phyloP scores from a whole-genome alignment of 73 alveolate species.

The Paramecium pentaurelia region DNA sequence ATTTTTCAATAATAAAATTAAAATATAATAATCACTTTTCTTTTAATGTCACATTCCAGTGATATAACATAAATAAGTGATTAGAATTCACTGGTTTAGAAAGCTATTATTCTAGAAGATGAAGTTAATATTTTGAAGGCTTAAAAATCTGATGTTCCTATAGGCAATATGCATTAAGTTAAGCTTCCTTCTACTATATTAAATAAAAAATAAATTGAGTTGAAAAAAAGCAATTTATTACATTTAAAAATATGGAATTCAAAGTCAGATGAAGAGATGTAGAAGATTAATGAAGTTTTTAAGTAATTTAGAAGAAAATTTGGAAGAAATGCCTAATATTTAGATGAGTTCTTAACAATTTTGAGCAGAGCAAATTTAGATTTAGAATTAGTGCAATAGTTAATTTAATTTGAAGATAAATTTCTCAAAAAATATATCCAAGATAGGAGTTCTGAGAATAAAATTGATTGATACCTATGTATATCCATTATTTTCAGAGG shows the following conservation, averaged over 20 bases:
- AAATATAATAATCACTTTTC: not conserved
- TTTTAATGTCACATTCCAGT: not conserved
- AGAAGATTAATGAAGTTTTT: not conserved
- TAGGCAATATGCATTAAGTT: not conserved
- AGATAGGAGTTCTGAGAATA: not conserved
- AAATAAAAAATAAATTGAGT: not conserved
- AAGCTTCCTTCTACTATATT: not conserved
- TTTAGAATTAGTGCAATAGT: not conserved
- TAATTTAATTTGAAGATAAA: not conserved
- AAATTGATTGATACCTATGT: not conserved
- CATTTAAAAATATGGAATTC: not conserved
- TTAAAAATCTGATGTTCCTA: not conserved
- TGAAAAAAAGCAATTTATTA: not conserved
- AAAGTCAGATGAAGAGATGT: not conserved
- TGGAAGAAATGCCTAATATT: slow-evolving; percentile 7
- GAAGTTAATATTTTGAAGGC: not conserved
- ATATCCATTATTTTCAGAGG: not conserved
- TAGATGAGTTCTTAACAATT: not conserved
- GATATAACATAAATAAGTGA: slow-evolving; percentile 22
- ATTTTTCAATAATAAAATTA: not conserved
- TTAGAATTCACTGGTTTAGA: not conserved
- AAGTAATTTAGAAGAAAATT: not conserved
- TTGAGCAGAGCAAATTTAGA: not conserved
- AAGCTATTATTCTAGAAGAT: not conserved
- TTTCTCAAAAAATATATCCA: slow-evolving; percentile 6